phyloP scores from a whole-genome alignment of 2,329 filamentous ascomycete genomes.

The Blastomyces silverae region DNA sequence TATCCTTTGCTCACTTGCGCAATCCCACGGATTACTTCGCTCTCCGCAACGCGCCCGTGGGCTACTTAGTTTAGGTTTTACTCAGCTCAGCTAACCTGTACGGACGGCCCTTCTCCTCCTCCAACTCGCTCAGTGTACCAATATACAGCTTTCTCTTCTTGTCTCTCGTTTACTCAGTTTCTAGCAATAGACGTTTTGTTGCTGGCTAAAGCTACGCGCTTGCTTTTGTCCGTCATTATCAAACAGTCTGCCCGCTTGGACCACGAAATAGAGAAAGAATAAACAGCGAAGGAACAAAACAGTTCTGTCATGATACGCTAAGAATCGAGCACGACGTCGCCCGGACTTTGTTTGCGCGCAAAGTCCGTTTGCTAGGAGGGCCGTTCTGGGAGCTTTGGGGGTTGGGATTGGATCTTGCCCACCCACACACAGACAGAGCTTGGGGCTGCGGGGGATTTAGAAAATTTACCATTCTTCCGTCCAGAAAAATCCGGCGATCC shows the following conservation, averaged over 20 bases:
- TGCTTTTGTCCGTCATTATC: background rate
- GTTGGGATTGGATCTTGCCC: background rate
- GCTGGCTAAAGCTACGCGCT: background rate
- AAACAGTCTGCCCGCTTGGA: background rate
- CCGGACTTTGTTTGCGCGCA: conserved; percentile 9
- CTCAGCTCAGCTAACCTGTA: background rate
- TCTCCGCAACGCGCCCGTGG: background rate
- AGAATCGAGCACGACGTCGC: conserved; percentile 5
- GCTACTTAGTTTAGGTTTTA: background rate
- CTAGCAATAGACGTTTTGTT: background rate
- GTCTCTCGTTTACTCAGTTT: conserved; percentile 2
- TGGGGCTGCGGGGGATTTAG: background rate
- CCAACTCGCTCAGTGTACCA: background rate
- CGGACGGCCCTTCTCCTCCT: background rate
- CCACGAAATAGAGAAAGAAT: background rate
- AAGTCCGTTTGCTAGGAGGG: conserved; percentile 3
- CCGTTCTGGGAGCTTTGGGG: background rate
- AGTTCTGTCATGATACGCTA: conserved; percentile 9
- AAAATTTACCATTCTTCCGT: background rate
- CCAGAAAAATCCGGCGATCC: background rate
- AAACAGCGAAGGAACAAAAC: background rate
- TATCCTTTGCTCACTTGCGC: background rate
- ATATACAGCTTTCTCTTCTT: conserved; percentile 1
- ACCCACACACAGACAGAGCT: background rate
- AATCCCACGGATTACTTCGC: background rate